Conservation (phyloP, 2,329 filamentous ascomycete genomes). For the Fusarium equiseti region DNA sequence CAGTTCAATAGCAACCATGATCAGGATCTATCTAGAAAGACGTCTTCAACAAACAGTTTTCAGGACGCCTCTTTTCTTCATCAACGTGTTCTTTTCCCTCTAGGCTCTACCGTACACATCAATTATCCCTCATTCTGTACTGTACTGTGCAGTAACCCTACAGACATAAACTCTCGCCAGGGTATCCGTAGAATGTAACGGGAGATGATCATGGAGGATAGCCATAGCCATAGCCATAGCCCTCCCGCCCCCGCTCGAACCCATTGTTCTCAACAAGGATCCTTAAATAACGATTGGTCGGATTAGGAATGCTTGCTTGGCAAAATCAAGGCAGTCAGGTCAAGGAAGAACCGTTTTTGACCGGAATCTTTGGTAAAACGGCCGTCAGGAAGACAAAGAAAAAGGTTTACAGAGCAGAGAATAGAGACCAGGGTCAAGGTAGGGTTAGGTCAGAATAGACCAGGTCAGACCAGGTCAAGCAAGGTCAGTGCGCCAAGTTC, state of each 20-base stretch:
- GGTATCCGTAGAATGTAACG: constrained; percentile 20
- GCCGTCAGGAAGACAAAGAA: constrained; percentile 2
- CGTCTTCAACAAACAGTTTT: constrained; percentile 2
- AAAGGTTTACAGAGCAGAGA: neutral
- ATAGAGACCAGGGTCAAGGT: neutral
- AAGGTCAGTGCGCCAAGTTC: constrained; percentile 7
- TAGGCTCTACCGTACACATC: neutral
- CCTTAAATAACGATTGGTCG: constrained; percentile 24
- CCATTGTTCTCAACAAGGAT: constrained; percentile 24
- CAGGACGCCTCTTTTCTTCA: constrained; percentile 14
- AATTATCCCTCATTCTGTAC: neutral
- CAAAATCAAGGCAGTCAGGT: constrained; percentile 18
- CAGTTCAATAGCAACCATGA: constrained; percentile 26
- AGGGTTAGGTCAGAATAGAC: neutral
- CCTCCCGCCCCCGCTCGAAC: constrained; percentile 10
- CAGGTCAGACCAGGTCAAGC: neutral
- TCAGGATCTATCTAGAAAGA: neutral
- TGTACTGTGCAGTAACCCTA: neutral
- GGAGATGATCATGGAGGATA: constrained; percentile 14
- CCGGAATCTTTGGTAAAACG: constrained; percentile 21
- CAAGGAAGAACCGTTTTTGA: constrained; percentile 19
- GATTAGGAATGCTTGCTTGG: constrained; percentile 34
- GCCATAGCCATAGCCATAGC: neutral
- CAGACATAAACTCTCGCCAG: constrained; percentile 9
- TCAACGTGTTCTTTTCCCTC: constrained; percentile 1